phyloP scores from a whole-genome alignment of 306 rosid genomes.

The Sophora flavescens region DNA sequence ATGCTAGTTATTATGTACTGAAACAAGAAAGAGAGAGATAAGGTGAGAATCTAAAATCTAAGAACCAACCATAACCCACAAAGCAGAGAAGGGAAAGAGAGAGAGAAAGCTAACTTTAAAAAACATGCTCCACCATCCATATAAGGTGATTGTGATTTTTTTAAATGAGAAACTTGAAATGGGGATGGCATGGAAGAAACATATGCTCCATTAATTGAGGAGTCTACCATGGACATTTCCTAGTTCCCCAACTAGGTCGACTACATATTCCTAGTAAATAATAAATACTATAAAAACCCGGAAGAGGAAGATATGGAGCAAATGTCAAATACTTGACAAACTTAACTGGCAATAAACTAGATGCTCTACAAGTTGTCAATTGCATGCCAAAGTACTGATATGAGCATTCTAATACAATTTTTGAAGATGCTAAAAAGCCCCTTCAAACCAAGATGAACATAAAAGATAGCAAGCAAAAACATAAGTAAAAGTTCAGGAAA shows the following conservation, averaged over 20 bases:
- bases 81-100: neutral
- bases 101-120: neutral
- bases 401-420: conserved; percentile 44
- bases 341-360: neutral
- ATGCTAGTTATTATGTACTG: conserved; percentile 11
- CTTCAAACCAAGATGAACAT: conserved; percentile 12
- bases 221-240: conserved; percentile 93
- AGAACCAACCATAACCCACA: conserved; percentile 12
- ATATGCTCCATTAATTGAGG: conserved; percentile 90
- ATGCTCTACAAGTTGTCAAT: conserved; percentile 5
- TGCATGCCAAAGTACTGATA: conserved; percentile 22
- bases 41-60: conserved; percentile 6
- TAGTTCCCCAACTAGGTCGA: conserved; percentile 96
- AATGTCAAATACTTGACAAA: conserved; percentile 25
- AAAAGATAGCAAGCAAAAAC: neutral
- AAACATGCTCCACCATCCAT: conserved; percentile 49
- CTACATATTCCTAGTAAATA: conserved; percentile 82
- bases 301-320: conserved; percentile 7
- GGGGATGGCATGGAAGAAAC: conserved; percentile 84
- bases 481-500: neutral
- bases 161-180: conserved; percentile 80
- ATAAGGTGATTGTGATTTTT: conserved; percentile 71
- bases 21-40: conserved; percentile 24
- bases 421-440: conserved; percentile 17
- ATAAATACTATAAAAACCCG: conserved; percentile 9